A percentile compares a stretch with the other conserved stretches of the same genome.
These are phyloP conservation scores for Leccinum solheimii DNA, from an alignment of 1,284 basidiomycete species.

Conservation along the genomic window DNA sequence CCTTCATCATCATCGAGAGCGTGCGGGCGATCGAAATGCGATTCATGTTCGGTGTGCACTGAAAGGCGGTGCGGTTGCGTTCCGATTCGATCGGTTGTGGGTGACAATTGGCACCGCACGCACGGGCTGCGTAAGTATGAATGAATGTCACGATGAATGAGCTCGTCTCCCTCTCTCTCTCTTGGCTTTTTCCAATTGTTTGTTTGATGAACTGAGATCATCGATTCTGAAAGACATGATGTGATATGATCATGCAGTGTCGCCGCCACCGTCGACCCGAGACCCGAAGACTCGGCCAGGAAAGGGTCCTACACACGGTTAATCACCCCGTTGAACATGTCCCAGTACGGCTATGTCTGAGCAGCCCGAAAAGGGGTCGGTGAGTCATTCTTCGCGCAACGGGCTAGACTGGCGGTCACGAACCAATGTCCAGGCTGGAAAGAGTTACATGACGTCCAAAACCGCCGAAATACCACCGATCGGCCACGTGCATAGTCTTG, in stretches of 20 bases:
- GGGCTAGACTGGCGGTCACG: neutral
- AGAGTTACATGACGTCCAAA: conserved; percentile 2
- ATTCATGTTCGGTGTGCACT: neutral
- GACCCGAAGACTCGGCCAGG: conserved; percentile 1
- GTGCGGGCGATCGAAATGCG: neutral
- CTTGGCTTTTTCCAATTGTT: neutral
- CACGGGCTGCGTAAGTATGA: conserved; percentile 1
- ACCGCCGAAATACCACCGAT: conserved; percentile 23
- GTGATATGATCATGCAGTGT: conserved; percentile 6
- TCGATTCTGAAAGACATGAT: neutral
- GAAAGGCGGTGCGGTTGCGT: neutral
- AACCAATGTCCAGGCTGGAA: neutral
- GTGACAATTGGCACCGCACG: conserved; percentile 6
- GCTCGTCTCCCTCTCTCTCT: neutral
- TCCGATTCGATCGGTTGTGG: conserved; percentile 13
- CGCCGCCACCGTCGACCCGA: conserved; percentile 1
- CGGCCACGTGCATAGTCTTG: conserved; percentile 9
- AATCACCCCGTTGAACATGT: conserved; percentile 13
- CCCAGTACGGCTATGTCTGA: conserved; percentile 8
- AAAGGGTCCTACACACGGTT: conserved; percentile 4
- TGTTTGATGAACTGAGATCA: conserved; percentile 19
- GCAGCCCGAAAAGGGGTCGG: neutral
- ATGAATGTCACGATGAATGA: neutral
- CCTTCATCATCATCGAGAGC: neutral
- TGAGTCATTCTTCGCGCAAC: neutral